A percentile compares a stretch with the other conserved stretches of the same genome.
Conservation (phyloP, 331 rosid genomes). For the Pyracantha coccinea region DNA sequence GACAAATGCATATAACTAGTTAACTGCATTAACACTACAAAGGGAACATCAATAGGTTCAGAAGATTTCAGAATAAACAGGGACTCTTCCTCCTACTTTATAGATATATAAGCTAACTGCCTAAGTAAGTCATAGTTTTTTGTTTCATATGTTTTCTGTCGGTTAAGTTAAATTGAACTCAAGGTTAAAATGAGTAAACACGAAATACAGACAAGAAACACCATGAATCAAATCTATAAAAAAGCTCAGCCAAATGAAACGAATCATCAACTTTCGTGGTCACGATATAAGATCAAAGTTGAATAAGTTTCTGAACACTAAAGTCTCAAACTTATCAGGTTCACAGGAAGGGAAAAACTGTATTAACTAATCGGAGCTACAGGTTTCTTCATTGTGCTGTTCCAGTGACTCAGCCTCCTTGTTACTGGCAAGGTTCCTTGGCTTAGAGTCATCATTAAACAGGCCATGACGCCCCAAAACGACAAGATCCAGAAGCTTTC, state of each 20-base stretch:
- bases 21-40: neutral
- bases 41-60: neutral
- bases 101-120: neutral
- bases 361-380: neutral
- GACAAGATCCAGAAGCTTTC: constrained; percentile 78
- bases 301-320: neutral
- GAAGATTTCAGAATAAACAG: neutral
- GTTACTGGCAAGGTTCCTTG: constrained; percentile 18
- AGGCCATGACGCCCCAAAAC: constrained; percentile 54
- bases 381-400: constrained; percentile 15
- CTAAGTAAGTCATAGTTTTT: no score
- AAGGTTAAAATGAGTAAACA: neutral
- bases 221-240: neutral
- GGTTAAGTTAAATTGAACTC: neutral
- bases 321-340: neutral
- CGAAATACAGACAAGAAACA: neutral
- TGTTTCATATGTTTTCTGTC: no score
- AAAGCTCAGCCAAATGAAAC: neutral
- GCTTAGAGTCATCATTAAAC: constrained; percentile 31
- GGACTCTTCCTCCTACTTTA: neutral
- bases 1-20: neutral
- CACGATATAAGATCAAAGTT: neutral
- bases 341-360: neutral
- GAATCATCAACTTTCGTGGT: neutral
- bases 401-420: constrained; percentile 22